phyloP scores from a whole-genome alignment of 352 stramenopile species.

The Plasmopara viticola region DNA sequence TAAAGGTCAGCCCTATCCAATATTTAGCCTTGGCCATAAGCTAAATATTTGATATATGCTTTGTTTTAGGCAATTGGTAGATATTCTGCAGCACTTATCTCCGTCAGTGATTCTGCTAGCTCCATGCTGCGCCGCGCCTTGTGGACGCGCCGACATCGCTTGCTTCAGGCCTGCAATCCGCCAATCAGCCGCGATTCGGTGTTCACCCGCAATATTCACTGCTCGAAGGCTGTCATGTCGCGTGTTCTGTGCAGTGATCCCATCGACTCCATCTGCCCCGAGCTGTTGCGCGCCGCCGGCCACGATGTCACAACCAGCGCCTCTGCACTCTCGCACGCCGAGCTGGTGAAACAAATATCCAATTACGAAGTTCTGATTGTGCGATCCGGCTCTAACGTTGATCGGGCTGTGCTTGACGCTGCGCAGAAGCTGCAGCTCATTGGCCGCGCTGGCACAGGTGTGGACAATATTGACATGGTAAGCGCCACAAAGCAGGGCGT shows the following conservation, averaged over 20 bases:
- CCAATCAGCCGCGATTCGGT: conserved; percentile 13
- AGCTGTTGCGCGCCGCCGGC: conserved; percentile 72
- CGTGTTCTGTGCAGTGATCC: conserved; percentile 86
- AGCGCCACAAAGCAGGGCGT: conserved; percentile 88
- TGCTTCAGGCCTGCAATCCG: conserved; percentile 21
- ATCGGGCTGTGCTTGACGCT: conserved; percentile 62
- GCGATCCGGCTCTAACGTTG: conserved; percentile 74
- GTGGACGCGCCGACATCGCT: conserved; percentile 28
- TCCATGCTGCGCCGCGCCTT: conserved; percentile 49
- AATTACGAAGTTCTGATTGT: conserved; percentile 89
- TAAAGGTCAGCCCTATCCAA: too few relatives aligned
- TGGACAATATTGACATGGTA: conserved; percentile 93
- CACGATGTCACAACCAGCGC: conserved; percentile 72
- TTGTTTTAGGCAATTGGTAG: conserved; percentile 3
- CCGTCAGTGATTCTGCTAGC: not conserved
- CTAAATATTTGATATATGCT: too few relatives aligned
- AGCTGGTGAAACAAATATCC: conserved; percentile 65
- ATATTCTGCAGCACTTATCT: not conserved
- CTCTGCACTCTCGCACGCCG: conserved; percentile 37
- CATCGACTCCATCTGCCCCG: conserved; percentile 74
- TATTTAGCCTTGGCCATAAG: too few relatives aligned
- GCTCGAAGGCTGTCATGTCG: conserved; percentile 46
- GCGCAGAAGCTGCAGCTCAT: conserved; percentile 71
- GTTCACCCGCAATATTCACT: conserved; percentile 28
- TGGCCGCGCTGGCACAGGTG: conserved; percentile 84